Evolutionary conservation across 345 rosid genomes (phyloP), one percentile per base, ranked within the genome.

Genomic region (Pistacia vera): DNA sequence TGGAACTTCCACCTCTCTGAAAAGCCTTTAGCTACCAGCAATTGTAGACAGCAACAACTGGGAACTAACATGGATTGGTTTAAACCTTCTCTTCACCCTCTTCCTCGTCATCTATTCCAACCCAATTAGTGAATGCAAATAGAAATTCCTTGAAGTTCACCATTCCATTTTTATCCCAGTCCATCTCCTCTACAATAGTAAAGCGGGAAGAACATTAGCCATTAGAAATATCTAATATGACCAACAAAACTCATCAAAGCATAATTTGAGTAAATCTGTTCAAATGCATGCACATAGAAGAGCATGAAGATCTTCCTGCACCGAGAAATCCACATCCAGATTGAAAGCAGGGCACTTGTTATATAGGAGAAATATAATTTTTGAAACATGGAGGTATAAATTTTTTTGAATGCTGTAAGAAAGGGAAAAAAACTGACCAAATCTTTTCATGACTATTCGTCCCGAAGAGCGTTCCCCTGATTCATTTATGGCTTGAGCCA

Each of bases 121-220:
- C 95, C 98, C 99, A 93, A 1, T 85, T 81, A 0, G 99, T 93
- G 84, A 93, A 93, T 67, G 99, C 99, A 71, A 96, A 96, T 46
- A 96, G 80, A 76, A 93, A 93, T 78, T 96, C 99, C 86, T 93
- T 96, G 84, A 96, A 91, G 82, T 89, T 96, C 82, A 96, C 97
- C 88, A 82, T 82, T 46, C 98, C 99, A 65, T 92, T 96, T 64
- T 84, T 93, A 84, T 96, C 99, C 98, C 99, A 96, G 88, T 96
- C 99, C 99, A 96, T 93, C 84, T 96, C 99, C 80, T 93, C 98
- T 95, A 93, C 88, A 88, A 65, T 55, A 38, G 62, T 22, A 17
- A 22, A 22, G 14, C 9, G 22, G 22, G 28, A 35, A n/a, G 46
- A 41, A 41, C 8, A 49, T 4, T 20, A 18, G 9, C 46, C 11